These are phyloP conservation scores for Royoungia palumana DNA, from an alignment of 768 basidiomycete genomes.

Conservation along the genomic window DNA sequence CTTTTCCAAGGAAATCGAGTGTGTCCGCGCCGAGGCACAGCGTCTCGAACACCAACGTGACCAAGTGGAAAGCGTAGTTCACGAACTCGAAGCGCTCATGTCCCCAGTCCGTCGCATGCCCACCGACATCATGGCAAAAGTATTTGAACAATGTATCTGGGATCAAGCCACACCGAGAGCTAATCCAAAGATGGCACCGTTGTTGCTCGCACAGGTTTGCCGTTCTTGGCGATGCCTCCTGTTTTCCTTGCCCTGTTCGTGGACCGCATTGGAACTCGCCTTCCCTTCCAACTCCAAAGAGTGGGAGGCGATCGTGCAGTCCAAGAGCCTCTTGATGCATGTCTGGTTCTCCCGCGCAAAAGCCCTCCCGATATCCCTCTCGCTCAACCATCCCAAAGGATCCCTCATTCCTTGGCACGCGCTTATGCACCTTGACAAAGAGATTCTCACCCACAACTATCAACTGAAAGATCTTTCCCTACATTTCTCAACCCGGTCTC, in stretches of 20 bases:
- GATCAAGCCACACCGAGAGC: conserved; percentile 9
- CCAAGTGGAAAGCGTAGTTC: conserved; percentile 11
- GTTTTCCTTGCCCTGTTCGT: conserved; percentile 26
- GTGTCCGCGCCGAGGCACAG: conserved; percentile 19
- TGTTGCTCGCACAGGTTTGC: conserved; percentile 30
- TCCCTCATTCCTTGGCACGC: conserved; percentile 24
- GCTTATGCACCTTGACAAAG: conserved; percentile 29
- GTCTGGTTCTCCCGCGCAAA: conserved; percentile 31
- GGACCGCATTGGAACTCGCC: conserved; percentile 23
- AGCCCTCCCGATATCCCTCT: conserved; percentile 26
- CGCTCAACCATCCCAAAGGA: conserved; percentile 21
- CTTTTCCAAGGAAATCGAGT: conserved; percentile 19
- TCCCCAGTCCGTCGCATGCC: conserved; percentile 33
- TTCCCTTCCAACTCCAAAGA: conserved; percentile 17
- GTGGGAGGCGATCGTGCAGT: conserved; percentile 27
- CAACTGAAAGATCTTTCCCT: conserved; percentile 21
- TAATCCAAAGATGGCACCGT: conserved; percentile 16
- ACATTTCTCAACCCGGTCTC: conserved; percentile 23
- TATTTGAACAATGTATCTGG: conserved; percentile 24
- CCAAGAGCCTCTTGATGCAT: conserved; percentile 27
- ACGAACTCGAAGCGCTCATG: conserved; percentile 25
- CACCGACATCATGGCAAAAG: conserved; percentile 26
- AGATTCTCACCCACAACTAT: conserved; percentile 23
- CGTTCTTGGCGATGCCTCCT: conserved; percentile 30
- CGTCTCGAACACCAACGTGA: conserved; percentile 18